A percentile compares a stretch with the other conserved stretches of the same genome.
Conservation (phyloP, 192 early-diverging fungal genomes). For the Coemansia reversa region DNA sequence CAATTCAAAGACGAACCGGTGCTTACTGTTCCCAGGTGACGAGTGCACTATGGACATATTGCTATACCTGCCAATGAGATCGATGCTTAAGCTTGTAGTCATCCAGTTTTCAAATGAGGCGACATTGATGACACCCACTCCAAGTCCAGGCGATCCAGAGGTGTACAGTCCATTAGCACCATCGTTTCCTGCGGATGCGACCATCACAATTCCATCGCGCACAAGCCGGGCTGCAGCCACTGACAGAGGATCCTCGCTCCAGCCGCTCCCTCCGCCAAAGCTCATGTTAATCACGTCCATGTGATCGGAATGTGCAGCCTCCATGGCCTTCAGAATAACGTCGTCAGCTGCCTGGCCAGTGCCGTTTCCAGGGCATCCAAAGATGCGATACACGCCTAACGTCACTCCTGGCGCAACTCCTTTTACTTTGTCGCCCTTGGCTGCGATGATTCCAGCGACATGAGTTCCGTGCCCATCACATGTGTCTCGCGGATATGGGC, state of each 20-base stretch:
- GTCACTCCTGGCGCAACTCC: conserved; percentile 85
- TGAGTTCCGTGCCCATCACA: conserved; percentile 70
- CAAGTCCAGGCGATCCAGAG: conserved; percentile 60
- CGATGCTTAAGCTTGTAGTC: conserved; percentile 45
- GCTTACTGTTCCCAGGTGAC: conserved; percentile 49
- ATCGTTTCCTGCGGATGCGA: conserved; percentile 66
- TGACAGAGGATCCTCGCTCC: conserved; percentile 62
- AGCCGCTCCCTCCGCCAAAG: conserved; percentile 66
- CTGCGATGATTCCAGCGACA: conserved; percentile 72
- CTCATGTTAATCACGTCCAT: conserved; percentile 86
- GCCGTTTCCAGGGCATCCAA: conserved; percentile 71
- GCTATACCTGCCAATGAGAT: conserved; percentile 30
- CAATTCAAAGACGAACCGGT: conserved; percentile 32
- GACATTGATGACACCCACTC: conserved; percentile 57
- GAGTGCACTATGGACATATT: conserved; percentile 53
- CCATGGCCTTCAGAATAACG: conserved; percentile 74
- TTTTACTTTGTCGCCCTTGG: conserved; percentile 60
- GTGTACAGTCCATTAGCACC: conserved; percentile 66
- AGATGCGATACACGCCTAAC: conserved; percentile 77
- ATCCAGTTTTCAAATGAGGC: conserved; percentile 53
- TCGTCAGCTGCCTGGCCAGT: conserved; percentile 63
- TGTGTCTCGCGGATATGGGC: conserved; percentile 58
- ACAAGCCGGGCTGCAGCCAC: conserved; percentile 59
- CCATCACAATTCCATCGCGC: conserved; percentile 49
- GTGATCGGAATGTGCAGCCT: conserved; percentile 65